Evolutionary conservation across 208 protist species (phyloP), one percentile per base, ranked within the genome.

Genomic region (Balamuthia mandrillaris): DNA sequence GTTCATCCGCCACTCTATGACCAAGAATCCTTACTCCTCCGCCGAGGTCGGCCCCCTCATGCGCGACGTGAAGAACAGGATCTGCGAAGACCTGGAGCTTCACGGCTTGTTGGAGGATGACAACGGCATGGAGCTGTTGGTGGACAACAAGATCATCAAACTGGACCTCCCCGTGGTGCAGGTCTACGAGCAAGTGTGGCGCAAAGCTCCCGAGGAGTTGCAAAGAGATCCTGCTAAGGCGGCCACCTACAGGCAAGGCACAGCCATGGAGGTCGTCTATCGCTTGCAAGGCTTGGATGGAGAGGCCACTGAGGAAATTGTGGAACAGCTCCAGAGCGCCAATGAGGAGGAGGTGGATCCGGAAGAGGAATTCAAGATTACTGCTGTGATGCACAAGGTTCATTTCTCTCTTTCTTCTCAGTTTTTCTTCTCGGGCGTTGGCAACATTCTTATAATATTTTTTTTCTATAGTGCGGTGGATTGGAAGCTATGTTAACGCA

Each of bases 121-220:
- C 65, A 95, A 94, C 54, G 92, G 91, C 24, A 95, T 96, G 87
- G 95, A 96, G 81, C 86, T 96, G 27, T 87, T 96, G 6, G 95
- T 96, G 0, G 68, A 68, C 42, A 90, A 88, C 42, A 90, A 93
- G 45, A 96, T 96, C 56, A 93, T 96, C 54, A 90, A 89, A 54
- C 86, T 97, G 2, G 92, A 96, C 85, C 78, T 95, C 27, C 88
- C 83, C 21, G 87, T 96, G 24, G 37, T n/a, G 2, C 72, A 68
- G 16, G 94, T 96, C 1, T 96, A 97, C 74, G 91, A 97, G 60
- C 77, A 94, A 10, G 92, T 97, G 14, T 96, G 94, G 95, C 33
- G 44, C 0, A 41, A 65, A 54, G 39, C 39, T 27, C 60, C 45
- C 18, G 31, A 86, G n/a, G 49, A 84, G 31, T 27, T 37, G n/a